Percentiles rank a stretch among this genome's conserved stretches.
These are phyloP conservation scores for Quercus agrifolia DNA, from an alignment of 306 rosid species.

Conservation along the genomic window DNA sequence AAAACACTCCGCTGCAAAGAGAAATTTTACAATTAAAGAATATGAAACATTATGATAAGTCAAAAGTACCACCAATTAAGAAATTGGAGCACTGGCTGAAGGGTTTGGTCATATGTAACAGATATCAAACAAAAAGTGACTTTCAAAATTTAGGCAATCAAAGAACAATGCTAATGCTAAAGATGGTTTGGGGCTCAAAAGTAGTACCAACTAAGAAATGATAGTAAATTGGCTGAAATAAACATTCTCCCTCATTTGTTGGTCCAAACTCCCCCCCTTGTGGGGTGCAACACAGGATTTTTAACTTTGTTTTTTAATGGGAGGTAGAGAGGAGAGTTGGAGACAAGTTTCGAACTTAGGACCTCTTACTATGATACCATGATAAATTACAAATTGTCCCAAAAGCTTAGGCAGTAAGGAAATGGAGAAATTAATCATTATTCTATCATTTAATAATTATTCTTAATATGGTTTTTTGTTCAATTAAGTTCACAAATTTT, in stretches of 20 bases:
- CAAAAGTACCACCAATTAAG: slow-evolving; percentile 16
- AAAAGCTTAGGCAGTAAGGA: no score
- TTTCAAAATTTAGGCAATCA: not conserved
- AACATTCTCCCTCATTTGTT: no score
- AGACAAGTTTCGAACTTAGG: no score
- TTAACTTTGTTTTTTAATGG: no score
- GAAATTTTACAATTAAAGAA: slow-evolving; percentile 28
- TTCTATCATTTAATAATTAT: no score
- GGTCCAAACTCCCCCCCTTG: no score
- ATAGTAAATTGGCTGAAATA: not conserved
- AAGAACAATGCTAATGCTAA: not conserved
- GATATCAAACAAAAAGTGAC: not conserved
- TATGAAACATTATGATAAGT: slow-evolving; percentile 7
- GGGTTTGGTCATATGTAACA: not conserved
- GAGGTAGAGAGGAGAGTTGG: no score
- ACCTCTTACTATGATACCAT: no score
- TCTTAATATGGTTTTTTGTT: not conserved
- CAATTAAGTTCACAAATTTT: not conserved
- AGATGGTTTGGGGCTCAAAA: not conserved
- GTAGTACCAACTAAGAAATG: not conserved
- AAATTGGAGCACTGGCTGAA: not conserved
- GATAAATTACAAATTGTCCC: no score
- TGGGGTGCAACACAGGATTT: no score
- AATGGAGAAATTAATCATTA: no score
- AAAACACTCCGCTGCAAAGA: slow-evolving; percentile 79